phyloP scores from a whole-genome alignment of 352 stramenopile species.

The Lagenidium giganteum region DNA sequence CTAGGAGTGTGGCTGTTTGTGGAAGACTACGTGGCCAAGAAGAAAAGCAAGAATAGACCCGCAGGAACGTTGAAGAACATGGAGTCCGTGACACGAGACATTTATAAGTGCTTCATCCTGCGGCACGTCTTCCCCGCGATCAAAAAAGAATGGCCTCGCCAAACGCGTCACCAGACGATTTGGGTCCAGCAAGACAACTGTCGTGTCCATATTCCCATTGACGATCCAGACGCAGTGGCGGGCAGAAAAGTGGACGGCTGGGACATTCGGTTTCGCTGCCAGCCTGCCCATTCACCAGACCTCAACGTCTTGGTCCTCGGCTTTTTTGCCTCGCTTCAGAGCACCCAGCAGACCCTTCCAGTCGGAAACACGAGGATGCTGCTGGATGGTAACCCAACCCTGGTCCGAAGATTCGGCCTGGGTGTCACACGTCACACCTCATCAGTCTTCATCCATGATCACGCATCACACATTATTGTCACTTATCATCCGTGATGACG shows the following conservation, averaged over 20 bases:
- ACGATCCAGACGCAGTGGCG: slow-evolving; percentile 13
- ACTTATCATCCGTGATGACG: no score
- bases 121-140: slow-evolving; percentile 16
- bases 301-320: slow-evolving; percentile 21
- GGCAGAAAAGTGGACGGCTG: slow-evolving; percentile 8
- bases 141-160: slow-evolving; percentile 12
- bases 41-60: slow-evolving; percentile 10
- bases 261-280: slow-evolving; percentile 15
- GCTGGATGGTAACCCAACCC: no score
- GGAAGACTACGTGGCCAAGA: slow-evolving; percentile 4
- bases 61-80: slow-evolving; percentile 13
- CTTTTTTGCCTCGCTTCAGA: slow-evolving; percentile 21
- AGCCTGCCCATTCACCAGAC: slow-evolving; percentile 21
- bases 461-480: no score
- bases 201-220: slow-evolving; percentile 6
- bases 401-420: no score
- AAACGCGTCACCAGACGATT: slow-evolving; percentile 6
- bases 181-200: slow-evolving; percentile 28
- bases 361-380: no score
- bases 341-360: no score
- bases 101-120: slow-evolving; percentile 20
- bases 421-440: no score
- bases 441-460: no score
- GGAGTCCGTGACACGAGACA: slow-evolving; percentile 5
- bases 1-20: slow-evolving; percentile 22